A percentile compares a stretch with the other conserved stretches of the same genome.
Evolutionary conservation across 495 filamentous ascomycete genomes (phyloP).

Genomic region (Podospora australis): DNA sequence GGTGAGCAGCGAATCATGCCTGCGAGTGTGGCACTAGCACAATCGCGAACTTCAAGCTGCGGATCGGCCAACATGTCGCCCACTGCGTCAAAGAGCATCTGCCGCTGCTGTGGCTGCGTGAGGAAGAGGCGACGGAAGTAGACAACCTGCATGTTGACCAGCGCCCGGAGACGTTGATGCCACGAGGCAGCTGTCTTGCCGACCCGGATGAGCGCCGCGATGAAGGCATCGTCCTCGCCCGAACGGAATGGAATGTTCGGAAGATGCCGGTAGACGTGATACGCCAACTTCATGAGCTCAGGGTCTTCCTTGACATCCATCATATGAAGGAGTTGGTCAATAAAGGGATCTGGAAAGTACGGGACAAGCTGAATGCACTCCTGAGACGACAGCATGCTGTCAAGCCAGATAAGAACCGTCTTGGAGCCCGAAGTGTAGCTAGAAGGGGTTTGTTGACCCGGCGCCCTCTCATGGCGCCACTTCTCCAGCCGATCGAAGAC

Average conservation of each 20-base stretch:
- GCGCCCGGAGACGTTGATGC: conserved; percentile 93
- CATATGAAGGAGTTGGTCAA: conserved; percentile 93
- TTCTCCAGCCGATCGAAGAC: conserved; percentile 77
- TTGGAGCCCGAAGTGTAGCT: conserved; percentile 95
- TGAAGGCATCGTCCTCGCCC: conserved; percentile 77
- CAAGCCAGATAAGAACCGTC: conserved; percentile 91
- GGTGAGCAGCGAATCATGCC: conserved; percentile 99
- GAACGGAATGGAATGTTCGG: conserved; percentile 91
- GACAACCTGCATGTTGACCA: conserved; percentile 98
- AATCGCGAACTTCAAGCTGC: conserved; percentile 92
- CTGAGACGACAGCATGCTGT: conserved; percentile 80
- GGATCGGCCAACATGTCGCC: conserved; percentile 87
- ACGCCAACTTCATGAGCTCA: conserved; percentile 88
- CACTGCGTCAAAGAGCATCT: conserved; percentile 80
- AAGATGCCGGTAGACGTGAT: conserved; percentile 94
- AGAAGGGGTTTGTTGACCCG: conserved; percentile 87
- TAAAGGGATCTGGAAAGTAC: conserved; percentile 86
- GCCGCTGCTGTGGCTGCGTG: conserved; percentile 67
- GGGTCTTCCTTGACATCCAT: conserved; percentile 99
- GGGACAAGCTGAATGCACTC: conserved; percentile 88
- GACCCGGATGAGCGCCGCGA: conserved; percentile 79
- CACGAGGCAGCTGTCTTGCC: conserved; percentile 81
- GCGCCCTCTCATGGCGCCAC: conserved; percentile 77
- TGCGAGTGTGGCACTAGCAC: conserved; percentile 82
- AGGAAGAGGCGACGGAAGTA: conserved; percentile 97